A percentile compares a stretch with the other conserved stretches of the same genome.
These are phyloP conservation scores for Debaryomyces psychrophilus DNA, from an alignment of 1,139 yeast genomes.

Conservation along the genomic window DNA sequence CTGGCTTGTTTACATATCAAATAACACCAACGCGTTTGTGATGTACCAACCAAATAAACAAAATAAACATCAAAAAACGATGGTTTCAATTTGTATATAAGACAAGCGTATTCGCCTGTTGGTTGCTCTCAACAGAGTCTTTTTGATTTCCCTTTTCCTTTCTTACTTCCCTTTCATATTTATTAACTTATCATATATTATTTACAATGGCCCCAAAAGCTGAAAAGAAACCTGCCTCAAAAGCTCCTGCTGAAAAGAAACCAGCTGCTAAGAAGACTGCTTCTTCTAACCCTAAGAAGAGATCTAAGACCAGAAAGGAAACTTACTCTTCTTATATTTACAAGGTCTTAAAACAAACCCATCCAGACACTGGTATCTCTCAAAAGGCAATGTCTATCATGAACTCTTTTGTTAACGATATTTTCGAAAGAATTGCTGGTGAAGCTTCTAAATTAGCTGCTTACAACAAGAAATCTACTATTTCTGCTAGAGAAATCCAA, in stretches of 20 bases:
- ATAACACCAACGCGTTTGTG: constrained; percentile 4
- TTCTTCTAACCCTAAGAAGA: constrained; percentile 83
- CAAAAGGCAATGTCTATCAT: constrained; percentile 99
- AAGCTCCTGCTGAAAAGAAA: constrained; percentile 97
- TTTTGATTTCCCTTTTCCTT: neutral
- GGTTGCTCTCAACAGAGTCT: neutral
- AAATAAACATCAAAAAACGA: neutral
- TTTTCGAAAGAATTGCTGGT: constrained; percentile 92
- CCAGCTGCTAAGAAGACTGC: constrained; percentile 95
- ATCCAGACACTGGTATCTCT: constrained; percentile 99
- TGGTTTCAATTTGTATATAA: constrained; percentile 2
- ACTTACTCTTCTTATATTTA: constrained; percentile 98
- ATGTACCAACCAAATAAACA: constrained; percentile 2
- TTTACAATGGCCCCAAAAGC: constrained; percentile 93
- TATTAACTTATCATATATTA: constrained; percentile 94
- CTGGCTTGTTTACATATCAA: neutral
- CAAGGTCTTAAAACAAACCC: constrained; percentile 98
- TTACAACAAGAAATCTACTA: constrained; percentile 98
- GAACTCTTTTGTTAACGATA: constrained; percentile 98
- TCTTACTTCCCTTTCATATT: neutral
- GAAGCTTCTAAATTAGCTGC: constrained; percentile 99
- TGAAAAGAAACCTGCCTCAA: constrained; percentile 98
- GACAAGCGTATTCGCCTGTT: neutral
- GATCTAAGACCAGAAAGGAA: constrained; percentile 97
- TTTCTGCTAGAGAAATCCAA: constrained; percentile 98